Evolutionary conservation across 306 rosid genomes (phyloP), one percentile per base, ranked within the genome.

Genomic region (Quercus cerris): DNA sequence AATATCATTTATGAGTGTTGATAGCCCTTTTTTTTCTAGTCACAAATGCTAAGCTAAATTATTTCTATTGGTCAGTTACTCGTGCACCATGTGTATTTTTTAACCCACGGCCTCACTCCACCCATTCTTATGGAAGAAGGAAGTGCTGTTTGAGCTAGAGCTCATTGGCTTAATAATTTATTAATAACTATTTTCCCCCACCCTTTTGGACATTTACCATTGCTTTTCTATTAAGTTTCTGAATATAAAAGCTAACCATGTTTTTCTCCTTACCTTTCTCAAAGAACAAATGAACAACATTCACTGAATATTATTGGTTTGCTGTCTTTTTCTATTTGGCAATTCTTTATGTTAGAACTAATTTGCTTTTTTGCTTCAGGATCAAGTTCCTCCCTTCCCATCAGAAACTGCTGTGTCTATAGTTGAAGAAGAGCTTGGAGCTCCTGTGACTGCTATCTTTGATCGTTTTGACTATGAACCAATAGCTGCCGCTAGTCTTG

Each of bases 401-500:
- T 95, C 99, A 5, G 93, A 93, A 77, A 88, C 97, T 55, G 97
- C 99, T 73, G 62, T 91, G 72, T 87, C 90, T 25, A 93, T 90
- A 68, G 86, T 95, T 51, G 92, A 93, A 84, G 97, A 95, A 85
- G 99, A 95, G 90, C 97, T 95, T 77, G 97, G 98, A 84, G 86
- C 88, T 82, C 92, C 98, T 51, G 5, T 91, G 84, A 77, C 64
- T 74, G 83, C 64, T 54, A 75, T 91, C 75, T 95, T 95, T 87
- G 98, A 95, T 83, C 81, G 84, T 81, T 95, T 95, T 86, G 97
- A 93, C 75, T 89, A 84, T 83, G 99, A 95, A 83, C 99, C 98
- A 77, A 93, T 95, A 70, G 99, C 99, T 77, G 99, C 99, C 64
- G 99, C 99, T 78, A 95, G 99, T 95, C 98, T 95, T 71, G 99